phyloP scores from a whole-genome alignment of 805 yeast species.

The Helenozyma rhizophorensis region DNA sequence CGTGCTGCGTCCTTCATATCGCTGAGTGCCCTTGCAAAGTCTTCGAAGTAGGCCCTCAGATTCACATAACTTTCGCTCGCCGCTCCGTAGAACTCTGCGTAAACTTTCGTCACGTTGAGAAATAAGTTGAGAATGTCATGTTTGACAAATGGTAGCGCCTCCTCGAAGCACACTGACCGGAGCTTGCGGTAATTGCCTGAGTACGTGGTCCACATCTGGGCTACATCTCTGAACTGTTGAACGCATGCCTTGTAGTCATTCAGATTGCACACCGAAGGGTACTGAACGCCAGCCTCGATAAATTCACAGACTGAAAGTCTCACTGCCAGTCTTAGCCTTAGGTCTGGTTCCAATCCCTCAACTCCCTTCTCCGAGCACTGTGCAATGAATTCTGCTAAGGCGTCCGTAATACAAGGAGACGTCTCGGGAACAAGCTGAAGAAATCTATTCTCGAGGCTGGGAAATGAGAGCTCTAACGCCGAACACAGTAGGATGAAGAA shows the following conservation, averaged over 20 bases:
- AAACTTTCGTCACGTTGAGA: constrained; percentile 39
- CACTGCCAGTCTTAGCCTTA: constrained; percentile 39
- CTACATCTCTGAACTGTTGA: constrained; percentile 32
- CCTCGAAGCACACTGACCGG: constrained; percentile 49
- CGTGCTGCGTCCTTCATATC: no score
- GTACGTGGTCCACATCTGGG: constrained; percentile 73
- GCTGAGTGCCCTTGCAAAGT: no score
- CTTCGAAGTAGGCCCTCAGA: no score
- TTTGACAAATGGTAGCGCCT: constrained; percentile 48
- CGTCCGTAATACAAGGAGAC: constrained; percentile 20
- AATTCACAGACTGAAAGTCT: constrained; percentile 54
- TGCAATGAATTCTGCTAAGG: constrained; percentile 37
- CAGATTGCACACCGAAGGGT: constrained; percentile 16
- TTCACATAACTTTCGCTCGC: constrained; percentile 5
- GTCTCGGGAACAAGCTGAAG: constrained; percentile 2
- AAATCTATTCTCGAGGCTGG: background rate
- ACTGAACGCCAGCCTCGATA: constrained; percentile 38
- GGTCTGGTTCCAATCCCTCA: constrained; percentile 30
- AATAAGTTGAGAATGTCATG: constrained; percentile 46
- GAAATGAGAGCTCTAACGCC: no score
- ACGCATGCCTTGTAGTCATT: constrained; percentile 34
- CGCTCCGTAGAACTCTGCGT: constrained; percentile 8
- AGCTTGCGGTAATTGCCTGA: constrained; percentile 60
- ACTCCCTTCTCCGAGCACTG: constrained; percentile 38
- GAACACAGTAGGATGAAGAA: no score